These are phyloP conservation scores for Perilla frutescens DNA, from an alignment of 257 asterid genomes.

Conservation along the genomic window DNA sequence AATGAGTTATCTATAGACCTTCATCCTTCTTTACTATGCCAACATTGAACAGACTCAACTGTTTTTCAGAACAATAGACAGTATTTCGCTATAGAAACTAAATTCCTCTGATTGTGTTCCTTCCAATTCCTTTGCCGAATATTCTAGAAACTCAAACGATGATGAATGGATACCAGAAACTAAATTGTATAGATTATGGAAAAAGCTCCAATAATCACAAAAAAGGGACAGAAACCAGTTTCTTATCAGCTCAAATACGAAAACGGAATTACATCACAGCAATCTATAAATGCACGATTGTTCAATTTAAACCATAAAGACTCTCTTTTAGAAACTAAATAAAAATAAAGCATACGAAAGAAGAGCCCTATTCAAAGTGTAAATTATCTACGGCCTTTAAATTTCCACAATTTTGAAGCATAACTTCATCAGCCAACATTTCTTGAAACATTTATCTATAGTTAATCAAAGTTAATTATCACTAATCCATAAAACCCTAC, in stretches of 20 bases:
- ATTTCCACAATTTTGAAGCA: background rate
- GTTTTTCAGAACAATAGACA: background rate
- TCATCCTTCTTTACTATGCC: background rate
- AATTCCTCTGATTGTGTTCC: too few relatives aligned
- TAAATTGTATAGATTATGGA: background rate
- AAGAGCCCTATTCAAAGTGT: background rate
- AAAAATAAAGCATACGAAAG: background rate
- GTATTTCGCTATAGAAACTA: background rate
- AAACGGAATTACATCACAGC: background rate
- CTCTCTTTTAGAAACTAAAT: background rate
- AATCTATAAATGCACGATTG: too few relatives aligned
- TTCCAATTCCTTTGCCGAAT: too few relatives aligned
- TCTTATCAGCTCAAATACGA: background rate
- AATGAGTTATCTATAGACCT: background rate
- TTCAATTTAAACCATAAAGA: background rate
- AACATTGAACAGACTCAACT: background rate
- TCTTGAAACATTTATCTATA: background rate
- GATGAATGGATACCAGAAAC: too few relatives aligned
- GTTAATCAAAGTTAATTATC: background rate
- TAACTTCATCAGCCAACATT: background rate
- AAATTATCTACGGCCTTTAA: too few relatives aligned
- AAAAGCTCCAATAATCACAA: slow-evolving; percentile 2
- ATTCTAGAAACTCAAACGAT: background rate
- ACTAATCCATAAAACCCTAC: background rate
- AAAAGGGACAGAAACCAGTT: background rate